phyloP scores from a whole-genome alignment of 2,329 filamentous ascomycete species.

The Akanthomyces lecanii region DNA sequence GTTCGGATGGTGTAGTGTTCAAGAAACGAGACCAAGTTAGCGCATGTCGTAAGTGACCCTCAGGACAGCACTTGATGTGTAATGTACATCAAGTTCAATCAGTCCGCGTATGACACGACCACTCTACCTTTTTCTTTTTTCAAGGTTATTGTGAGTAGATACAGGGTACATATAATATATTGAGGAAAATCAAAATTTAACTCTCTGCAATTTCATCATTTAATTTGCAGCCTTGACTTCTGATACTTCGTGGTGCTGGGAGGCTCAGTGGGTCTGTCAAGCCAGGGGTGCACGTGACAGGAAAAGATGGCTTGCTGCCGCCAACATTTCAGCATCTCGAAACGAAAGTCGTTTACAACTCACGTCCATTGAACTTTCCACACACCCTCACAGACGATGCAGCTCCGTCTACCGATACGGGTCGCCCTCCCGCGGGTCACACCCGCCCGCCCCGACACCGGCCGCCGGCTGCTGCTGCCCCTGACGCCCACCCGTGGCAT shows the following conservation, averaged over 20 bases:
- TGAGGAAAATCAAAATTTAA: too few species aligned
- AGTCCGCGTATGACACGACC: too few species aligned
- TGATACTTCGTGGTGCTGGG: too few species aligned
- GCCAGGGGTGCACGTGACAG: slow-evolving; percentile 13
- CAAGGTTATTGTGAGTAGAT: too few species aligned
- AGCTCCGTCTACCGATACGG: slow-evolving; percentile 41
- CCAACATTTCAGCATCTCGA: slow-evolving; percentile 10
- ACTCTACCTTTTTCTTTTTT: too few species aligned
- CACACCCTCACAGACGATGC: slow-evolving; percentile 33
- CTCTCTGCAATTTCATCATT: not conserved
- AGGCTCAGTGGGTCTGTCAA: not conserved
- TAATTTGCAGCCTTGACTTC: too few species aligned
- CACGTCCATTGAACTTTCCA: slow-evolving; percentile 17
- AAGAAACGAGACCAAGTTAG: too few species aligned
- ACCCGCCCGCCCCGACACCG: slow-evolving; percentile 26
- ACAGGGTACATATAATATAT: too few species aligned
- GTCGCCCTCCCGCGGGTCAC: slow-evolving; percentile 39
- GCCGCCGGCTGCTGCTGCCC: slow-evolving; percentile 41
- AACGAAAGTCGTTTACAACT: slow-evolving; percentile 17
- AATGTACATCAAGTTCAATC: too few species aligned
- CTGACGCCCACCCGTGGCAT: slow-evolving; percentile 45
- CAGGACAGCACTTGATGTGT: too few species aligned
- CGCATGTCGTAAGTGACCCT: too few species aligned
- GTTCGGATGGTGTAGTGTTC: too few species aligned
- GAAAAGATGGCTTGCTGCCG: not conserved